These are phyloP conservation scores for Clohesyomyces aquaticus DNA, from an alignment of 495 filamentous ascomycete genomes.

Conservation along the genomic window DNA sequence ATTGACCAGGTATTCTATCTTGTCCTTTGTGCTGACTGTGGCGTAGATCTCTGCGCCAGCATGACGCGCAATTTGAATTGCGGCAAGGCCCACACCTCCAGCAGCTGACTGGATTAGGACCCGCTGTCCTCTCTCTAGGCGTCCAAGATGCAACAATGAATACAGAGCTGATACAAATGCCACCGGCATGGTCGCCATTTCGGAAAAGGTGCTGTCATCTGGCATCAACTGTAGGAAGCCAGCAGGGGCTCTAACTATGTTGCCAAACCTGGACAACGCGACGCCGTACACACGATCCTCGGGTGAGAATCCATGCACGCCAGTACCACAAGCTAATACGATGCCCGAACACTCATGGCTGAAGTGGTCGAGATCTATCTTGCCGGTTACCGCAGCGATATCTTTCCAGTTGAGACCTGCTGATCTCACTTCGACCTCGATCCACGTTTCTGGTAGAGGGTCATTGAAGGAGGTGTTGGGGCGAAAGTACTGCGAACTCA, in stretches of 20 bases:
- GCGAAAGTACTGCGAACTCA: not conserved
- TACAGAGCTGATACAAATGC: not conserved
- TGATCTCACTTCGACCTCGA: not conserved
- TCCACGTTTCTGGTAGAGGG: not conserved
- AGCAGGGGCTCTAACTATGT: not conserved
- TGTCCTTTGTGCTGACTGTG: slow-evolving; percentile 9
- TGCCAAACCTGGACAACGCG: not conserved
- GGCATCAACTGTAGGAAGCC: not conserved
- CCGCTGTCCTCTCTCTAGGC: not conserved
- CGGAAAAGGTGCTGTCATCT: not conserved
- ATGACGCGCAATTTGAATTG: slow-evolving; percentile 11
- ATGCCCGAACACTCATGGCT: not conserved
- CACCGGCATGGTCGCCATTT: not conserved
- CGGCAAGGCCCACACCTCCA: slow-evolving; percentile 15
- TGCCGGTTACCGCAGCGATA: not conserved
- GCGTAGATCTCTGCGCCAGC: slow-evolving; percentile 7
- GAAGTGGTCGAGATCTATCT: not conserved
- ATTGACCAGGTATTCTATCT: not conserved
- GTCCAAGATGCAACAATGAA: slow-evolving; percentile 5
- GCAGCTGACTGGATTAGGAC: slow-evolving; percentile 23
- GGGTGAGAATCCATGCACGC: not conserved
- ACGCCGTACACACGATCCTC: not conserved
- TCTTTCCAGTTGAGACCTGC: not conserved
- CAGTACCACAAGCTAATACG: not conserved
- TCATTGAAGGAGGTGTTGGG: not conserved